Evolutionary conservation across 2,329 filamentous ascomycete species (phyloP), one percentile per base, ranked within the genome.

Genomic region (Lizonia empirigonia): DNA sequence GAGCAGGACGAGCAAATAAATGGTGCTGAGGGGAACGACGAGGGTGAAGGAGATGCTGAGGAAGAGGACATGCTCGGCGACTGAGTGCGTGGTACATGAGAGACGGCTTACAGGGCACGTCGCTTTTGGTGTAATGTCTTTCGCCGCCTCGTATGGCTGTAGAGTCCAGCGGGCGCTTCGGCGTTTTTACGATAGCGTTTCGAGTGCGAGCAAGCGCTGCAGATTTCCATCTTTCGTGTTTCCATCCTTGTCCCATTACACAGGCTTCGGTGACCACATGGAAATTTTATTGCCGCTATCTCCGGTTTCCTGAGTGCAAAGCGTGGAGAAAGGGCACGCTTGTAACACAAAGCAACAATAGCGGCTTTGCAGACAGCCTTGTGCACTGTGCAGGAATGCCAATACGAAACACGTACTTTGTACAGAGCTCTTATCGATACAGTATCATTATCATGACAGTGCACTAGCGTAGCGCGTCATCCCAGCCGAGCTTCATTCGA

Each of bases 51-150:
- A 50, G 64, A 56, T 20, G 64, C 62, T 10, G 75, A 81, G 29
- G 76, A 63, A 39, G 76, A 77, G 61, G 77, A 74, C 47, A 71
- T 78, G 18, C 58, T 77, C 13, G 76, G 76, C 5, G 76, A 75
- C 50, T 74, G 53, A 27, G 9, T 29, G 29, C 26, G 30, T 44
- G 19, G 13, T 34, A 38, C 8, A 15, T 18, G 13, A 5, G 10
- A n/a, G 22, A 29, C 5, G 26, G n/a, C 6, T 29, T n/a, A n/a
- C 13, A 7, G 19, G 18, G 33, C 36, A 2, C 24, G 34, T 20
- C 24, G 12, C 9, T 16, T 39, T 7, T 32, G 27, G 48, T 49
- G 39, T 49, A 37, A 22, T 30, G 33, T 15, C 10, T 37, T 44
- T 24, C 23, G 9, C 47, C 19, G 37, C 24, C 32, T 42, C 33